Percentiles rank a stretch among this genome's conserved stretches.
Evolutionary conservation across 805 yeast genomes (phyloP).

Genomic region (Candida sakaeoensis): DNA sequence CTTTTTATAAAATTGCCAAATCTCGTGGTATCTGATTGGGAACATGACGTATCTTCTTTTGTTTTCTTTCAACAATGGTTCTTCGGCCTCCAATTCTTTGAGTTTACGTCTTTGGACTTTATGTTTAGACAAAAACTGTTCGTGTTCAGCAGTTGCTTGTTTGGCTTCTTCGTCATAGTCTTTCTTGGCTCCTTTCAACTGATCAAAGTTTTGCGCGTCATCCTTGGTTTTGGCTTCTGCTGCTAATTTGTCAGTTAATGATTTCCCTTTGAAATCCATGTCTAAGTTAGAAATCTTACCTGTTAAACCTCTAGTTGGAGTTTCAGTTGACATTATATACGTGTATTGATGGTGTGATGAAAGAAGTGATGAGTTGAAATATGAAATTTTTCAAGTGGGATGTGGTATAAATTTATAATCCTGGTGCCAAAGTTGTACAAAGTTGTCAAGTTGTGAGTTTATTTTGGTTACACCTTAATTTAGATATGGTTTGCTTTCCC

Average conservation of each 20-base stretch:
- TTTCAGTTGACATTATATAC: conserved; percentile 50
- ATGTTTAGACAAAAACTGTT: conserved; percentile 56
- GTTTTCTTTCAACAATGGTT: conserved; percentile 85
- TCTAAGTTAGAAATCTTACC: conserved; percentile 41
- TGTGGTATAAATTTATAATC: conserved; percentile 1
- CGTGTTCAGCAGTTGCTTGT: conserved; percentile 39
- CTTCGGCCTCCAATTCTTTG: conserved; percentile 76
- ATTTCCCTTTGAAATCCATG: conserved; percentile 30
- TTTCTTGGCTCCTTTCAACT: conserved; percentile 15
- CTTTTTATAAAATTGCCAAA: conserved; percentile 98
- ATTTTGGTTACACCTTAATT: background rate
- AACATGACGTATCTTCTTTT: conserved; percentile 84
- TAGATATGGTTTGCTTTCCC: conserved; percentile 1
- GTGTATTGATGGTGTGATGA: too few species aligned
- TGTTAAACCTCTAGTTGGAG: conserved; percentile 50
- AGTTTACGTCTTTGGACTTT: conserved; percentile 68
- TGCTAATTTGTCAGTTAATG: conserved; percentile 42
- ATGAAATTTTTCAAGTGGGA: background rate
- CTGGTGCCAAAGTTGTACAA: background rate
- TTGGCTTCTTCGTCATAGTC: conserved; percentile 16
- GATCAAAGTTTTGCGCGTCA: conserved; percentile 17
- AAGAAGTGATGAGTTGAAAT: background rate
- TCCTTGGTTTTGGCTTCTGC: conserved; percentile 38
- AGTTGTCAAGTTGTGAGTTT: too few species aligned
- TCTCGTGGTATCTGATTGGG: conserved; percentile 96